Evolutionary conservation across 1,139 yeast species (phyloP), one percentile per base, ranked within the genome.

Genomic region (Saccharomycopsis phalli): DNA sequence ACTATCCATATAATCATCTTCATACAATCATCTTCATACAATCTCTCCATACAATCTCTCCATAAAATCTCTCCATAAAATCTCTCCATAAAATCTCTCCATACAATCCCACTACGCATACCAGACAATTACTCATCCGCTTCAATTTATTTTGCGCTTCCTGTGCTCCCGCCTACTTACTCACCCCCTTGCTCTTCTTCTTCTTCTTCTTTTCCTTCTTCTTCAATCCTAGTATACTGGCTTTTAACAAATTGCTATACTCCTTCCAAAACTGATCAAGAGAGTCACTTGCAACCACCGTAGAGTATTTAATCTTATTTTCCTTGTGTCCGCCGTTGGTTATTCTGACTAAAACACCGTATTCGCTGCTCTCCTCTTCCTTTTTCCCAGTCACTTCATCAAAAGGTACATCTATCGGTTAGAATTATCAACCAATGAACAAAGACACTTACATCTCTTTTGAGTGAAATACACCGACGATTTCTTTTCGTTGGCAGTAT

Each of bases 261-360:
- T 73, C 74, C 30, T 60, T 58, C 94, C 94, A 83, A 55, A 83
- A 83, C 47, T 62, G 61, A 45, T 76, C 81, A 50, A 83, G 62
- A 16, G 69, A 62, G 3, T 65, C 69, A 0, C 72, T 60, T 32
- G 69, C 70, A 22, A 84, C 84, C 17, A 76, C 71, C 0, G 94
- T 82, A 6, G 83, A 72, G 35, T 74, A 57, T 53, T 79, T 80
- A 31, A 57, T 52, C 54, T 76, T 75, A 44, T 63, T 62, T 30
- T 46, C 51, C 49, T 70, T 66, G 46, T 65, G 61, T 23, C 59
- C 59, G n/a, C 84, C 84, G 53, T 80, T 74, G 31, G 84, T 68
- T 34, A 81, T 61, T 56, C 83, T 67, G 35, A 76, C 61, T 37
- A 77, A 58, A 2, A 76, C 55, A 4, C 77, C 69, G 50, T 74